phyloP scores from a whole-genome alignment of 2,329 filamentous ascomycete genomes.

The Parastagonospora avenae region DNA sequence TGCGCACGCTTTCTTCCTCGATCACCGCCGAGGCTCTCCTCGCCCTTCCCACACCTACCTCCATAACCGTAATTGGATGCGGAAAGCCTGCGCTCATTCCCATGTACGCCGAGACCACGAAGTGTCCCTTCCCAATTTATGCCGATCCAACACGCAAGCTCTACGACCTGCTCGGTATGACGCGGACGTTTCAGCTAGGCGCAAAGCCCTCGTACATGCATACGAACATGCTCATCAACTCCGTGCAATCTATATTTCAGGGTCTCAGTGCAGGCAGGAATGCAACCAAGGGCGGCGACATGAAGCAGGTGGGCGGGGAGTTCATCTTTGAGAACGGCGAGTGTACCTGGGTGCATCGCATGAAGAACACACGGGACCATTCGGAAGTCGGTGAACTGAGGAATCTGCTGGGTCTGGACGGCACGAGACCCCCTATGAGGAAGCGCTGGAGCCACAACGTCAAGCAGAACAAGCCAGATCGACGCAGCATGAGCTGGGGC shows the following conservation, averaged over 20 bases:
- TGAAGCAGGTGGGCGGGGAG: constrained; percentile 75
- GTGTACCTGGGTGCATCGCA: constrained; percentile 80
- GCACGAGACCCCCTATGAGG: constrained; percentile 29
- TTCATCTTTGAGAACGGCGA: constrained; percentile 75
- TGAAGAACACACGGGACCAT: constrained; percentile 80
- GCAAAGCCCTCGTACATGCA: constrained; percentile 69
- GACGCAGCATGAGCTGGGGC: constrained; percentile 37
- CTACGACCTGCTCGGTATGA: constrained; percentile 72
- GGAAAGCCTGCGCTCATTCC: constrained; percentile 71
- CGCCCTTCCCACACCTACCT: constrained; percentile 60
- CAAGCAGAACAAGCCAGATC: constrained; percentile 28
- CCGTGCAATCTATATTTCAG: constrained; percentile 63
- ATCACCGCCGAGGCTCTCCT: constrained; percentile 55
- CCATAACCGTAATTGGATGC: constrained; percentile 73
- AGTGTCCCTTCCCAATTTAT: constrained; percentile 76
- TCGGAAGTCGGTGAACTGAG: constrained; percentile 71
- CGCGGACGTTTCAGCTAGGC: constrained; percentile 66
- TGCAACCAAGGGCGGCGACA: constrained; percentile 67
- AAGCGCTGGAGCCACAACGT: constrained; percentile 44
- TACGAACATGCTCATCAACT: constrained; percentile 52
- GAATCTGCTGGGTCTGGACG: constrained; percentile 61
- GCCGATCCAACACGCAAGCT: constrained; percentile 72
- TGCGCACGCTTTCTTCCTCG: constrained; percentile 65
- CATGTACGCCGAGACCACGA: constrained; percentile 66
- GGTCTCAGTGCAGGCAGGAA: constrained; percentile 64